phyloP scores from a whole-genome alignment of 164 flowering plant genomes.

The Protea cynaroides region DNA sequence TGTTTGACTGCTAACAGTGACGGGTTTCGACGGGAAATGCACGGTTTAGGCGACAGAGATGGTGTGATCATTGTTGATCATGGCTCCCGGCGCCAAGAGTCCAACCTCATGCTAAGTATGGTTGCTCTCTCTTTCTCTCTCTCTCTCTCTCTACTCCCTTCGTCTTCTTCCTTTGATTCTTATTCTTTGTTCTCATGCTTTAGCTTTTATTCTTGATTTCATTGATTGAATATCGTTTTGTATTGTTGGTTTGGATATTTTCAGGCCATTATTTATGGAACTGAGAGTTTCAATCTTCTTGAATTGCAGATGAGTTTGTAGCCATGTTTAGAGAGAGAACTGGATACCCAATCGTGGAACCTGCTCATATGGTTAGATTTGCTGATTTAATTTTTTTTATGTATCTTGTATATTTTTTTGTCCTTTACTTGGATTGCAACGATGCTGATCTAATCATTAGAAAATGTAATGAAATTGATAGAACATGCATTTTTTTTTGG shows the following conservation, averaged over 20 bases:
- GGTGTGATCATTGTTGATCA: constrained; percentile 89
- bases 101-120: constrained; percentile 88
- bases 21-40: constrained; percentile 20
- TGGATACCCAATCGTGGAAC: constrained; percentile 83
- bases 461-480: no score
- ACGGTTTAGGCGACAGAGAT: constrained; percentile 48
- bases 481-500: no score
- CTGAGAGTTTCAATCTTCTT: constrained; percentile 14
- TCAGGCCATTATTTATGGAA: background rate
- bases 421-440: background rate
- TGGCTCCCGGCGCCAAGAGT: constrained; percentile 83
- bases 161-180: background rate
- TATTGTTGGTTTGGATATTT: background rate
- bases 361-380: constrained; percentile 85
- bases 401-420: background rate
- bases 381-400: background rate
- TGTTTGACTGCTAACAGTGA: constrained; percentile 29
- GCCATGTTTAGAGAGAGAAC: constrained; percentile 73
- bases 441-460: background rate
- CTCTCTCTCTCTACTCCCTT: background rate
- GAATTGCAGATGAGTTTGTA: constrained; percentile 78
- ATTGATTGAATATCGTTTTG: background rate
- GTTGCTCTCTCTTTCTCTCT: background rate
- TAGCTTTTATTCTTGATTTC: background rate
- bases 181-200: background rate